Percentiles rank a stretch among this genome's conserved stretches.
phyloP scores from a whole-genome alignment of 2,329 filamentous ascomycete genomes.

The Phoma sp. region DNA sequence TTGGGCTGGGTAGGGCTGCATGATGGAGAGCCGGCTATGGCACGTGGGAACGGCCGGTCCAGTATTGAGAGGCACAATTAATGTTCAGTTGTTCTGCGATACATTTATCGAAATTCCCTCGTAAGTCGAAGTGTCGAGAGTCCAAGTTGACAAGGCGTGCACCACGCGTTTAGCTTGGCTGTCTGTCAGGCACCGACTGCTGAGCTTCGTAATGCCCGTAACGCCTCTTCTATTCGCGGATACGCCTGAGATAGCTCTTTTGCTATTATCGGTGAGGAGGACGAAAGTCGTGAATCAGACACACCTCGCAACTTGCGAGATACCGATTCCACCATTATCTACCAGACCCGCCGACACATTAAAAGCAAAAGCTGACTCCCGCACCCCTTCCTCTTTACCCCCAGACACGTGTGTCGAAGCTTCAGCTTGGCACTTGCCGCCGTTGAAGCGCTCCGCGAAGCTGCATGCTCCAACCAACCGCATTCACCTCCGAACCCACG shows the following conservation, averaged over 20 bases:
- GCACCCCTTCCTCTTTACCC: slow-evolving; percentile 3
- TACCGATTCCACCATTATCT: slow-evolving; percentile 5
- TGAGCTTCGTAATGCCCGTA: not conserved
- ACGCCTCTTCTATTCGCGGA: not conserved
- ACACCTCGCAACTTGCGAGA: not conserved
- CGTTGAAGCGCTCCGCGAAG: slow-evolving; percentile 2
- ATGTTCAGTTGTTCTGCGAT: not conserved
- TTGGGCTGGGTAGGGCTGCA: slow-evolving; percentile 31
- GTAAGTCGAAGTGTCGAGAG: not conserved
- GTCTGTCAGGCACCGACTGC: slow-evolving; percentile 5
- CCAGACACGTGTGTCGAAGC: slow-evolving; percentile 9
- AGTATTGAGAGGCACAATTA: not conserved
- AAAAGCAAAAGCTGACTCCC: slow-evolving; percentile 11
- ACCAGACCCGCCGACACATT: slow-evolving; percentile 1
- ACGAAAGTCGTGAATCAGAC: not conserved
- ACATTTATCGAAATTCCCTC: not conserved
- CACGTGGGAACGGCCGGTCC: not conserved
- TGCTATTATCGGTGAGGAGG: not conserved
- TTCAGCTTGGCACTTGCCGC: slow-evolving; percentile 8
- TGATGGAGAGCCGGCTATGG: slow-evolving; percentile 19
- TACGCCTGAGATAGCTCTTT: slow-evolving; percentile 3
- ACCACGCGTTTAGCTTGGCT: not conserved
- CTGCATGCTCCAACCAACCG: slow-evolving; percentile 11
- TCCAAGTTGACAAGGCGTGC: not conserved
- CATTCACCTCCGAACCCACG: slow-evolving; percentile 11